These are phyloP conservation scores for Puccinia sorghi DNA, from an alignment of 1,284 basidiomycete species.

Conservation along the genomic window DNA sequence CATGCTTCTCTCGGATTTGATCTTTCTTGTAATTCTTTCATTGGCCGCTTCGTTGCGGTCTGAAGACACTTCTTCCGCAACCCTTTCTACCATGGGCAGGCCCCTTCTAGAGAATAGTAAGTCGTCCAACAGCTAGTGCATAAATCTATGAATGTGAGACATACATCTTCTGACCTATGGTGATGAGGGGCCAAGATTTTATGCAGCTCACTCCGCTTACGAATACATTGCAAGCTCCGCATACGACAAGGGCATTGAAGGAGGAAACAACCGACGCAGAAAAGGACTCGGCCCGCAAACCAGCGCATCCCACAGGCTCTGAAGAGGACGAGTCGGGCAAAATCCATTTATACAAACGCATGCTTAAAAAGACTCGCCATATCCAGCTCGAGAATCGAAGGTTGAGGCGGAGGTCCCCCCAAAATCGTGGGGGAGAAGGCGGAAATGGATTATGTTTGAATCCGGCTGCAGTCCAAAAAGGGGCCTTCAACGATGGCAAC, in stretches of 20 bases:
- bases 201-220: not conserved
- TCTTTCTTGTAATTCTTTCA: not conserved
- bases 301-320: not conserved
- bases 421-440: not conserved
- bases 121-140: not conserved
- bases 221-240: not conserved
- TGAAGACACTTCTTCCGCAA: not conserved
- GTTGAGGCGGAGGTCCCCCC: conserved; percentile 3
- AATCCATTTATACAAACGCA: conserved; percentile 22
- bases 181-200: not conserved
- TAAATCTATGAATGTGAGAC: not conserved
- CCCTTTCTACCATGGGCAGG: conserved; percentile 12
- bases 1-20: not conserved
- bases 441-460: not conserved
- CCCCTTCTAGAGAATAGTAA: conserved; percentile 7
- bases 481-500: not conserved
- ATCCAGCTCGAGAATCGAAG: conserved; percentile 9
- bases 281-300: not conserved
- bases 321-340: not conserved
- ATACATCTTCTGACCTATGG: not conserved
- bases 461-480: conserved; percentile 9
- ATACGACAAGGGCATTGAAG: not conserved
- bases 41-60: conserved; percentile 12
- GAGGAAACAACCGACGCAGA: not conserved
- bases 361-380: conserved; percentile 29